These are phyloP conservation scores for Neonectria magnoliae DNA, from an alignment of 2,329 filamentous ascomycete genomes.

Conservation along the genomic window DNA sequence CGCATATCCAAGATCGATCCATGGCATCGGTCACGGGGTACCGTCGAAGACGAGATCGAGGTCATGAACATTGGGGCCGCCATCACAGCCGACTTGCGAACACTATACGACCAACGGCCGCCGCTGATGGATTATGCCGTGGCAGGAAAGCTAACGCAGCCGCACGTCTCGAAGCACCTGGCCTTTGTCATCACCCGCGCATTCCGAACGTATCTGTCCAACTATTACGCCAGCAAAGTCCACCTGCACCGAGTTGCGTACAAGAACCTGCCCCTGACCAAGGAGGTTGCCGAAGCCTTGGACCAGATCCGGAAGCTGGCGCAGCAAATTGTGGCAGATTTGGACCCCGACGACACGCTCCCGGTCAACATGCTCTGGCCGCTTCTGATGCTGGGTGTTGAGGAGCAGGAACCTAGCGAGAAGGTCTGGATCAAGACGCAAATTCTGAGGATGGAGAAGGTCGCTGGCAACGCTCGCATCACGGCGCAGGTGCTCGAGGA, in stretches of 20 bases:
- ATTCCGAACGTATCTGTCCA: conserved; percentile 66
- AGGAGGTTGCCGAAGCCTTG: conserved; percentile 59
- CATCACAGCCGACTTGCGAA: conserved; percentile 61
- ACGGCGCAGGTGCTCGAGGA: conserved; percentile 58
- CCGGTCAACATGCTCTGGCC: conserved; percentile 69
- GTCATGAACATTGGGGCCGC: conserved; percentile 64
- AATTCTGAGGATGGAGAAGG: conserved; percentile 59
- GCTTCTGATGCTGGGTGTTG: conserved; percentile 64
- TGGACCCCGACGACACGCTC: conserved; percentile 55
- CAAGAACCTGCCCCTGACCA: conserved; percentile 61
- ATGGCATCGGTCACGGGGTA: conserved; percentile 65
- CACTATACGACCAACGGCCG: conserved; percentile 61
- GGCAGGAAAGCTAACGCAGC: conserved; percentile 59
- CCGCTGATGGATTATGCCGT: conserved; percentile 66
- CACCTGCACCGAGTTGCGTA: conserved; percentile 68
- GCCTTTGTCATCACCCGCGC: conserved; percentile 61
- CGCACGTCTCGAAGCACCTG: conserved; percentile 59
- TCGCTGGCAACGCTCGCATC: conserved; percentile 55
- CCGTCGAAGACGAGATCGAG: conserved; percentile 67
- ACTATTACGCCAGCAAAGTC: conserved; percentile 65
- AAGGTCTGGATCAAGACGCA: conserved; percentile 61
- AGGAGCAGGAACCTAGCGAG: conserved; percentile 61
- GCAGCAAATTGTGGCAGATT: conserved; percentile 53
- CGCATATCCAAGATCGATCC: conserved; percentile 66
- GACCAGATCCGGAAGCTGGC: conserved; percentile 59